phyloP scores from a whole-genome alignment of 2,329 filamentous ascomycete genomes.

The Paecilomyces dactylethromorphus region DNA sequence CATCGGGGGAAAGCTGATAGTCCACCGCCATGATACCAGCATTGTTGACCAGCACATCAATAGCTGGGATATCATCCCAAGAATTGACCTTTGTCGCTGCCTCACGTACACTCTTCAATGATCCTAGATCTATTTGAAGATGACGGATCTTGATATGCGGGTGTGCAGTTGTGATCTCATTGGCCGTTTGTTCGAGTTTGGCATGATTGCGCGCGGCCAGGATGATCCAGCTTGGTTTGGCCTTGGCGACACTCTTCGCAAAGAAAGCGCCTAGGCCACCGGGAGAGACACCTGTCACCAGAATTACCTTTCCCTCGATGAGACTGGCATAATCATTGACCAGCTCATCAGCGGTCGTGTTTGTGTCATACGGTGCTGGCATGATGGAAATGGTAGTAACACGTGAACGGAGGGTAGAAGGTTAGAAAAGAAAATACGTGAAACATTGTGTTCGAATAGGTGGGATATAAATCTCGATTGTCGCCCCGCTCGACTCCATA shows the following conservation, averaged over 20 bases:
- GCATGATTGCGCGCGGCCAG: slow-evolving; percentile 30
- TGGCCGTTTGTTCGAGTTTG: slow-evolving; percentile 26
- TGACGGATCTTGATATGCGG: slow-evolving; percentile 16
- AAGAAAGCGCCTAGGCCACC: slow-evolving; percentile 31
- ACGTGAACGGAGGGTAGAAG: too few relatives aligned
- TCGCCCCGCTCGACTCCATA: not conserved
- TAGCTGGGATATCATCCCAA: slow-evolving; percentile 17
- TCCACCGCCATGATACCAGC: slow-evolving; percentile 33
- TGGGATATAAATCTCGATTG: not conserved
- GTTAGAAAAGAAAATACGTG: not conserved
- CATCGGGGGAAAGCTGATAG: slow-evolving; percentile 24
- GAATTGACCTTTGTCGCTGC: slow-evolving; percentile 24
- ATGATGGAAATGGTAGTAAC: not conserved
- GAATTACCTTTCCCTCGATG: slow-evolving; percentile 24
- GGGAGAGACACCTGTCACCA: slow-evolving; percentile 37
- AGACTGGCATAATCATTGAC: slow-evolving; percentile 9
- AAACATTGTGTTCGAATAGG: not conserved
- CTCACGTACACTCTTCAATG: slow-evolving; percentile 20
- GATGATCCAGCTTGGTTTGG: slow-evolving; percentile 28
- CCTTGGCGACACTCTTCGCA: slow-evolving; percentile 27
- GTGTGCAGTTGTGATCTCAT: slow-evolving; percentile 10
- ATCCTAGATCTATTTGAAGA: slow-evolving; percentile 28
- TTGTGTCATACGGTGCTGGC: not conserved
- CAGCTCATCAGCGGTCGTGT: slow-evolving; percentile 14
- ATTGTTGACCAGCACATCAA: slow-evolving; percentile 40